Base-by-base conservation (phyloP, 805 yeast genomes). In the Lachancea waltii region DNA sequence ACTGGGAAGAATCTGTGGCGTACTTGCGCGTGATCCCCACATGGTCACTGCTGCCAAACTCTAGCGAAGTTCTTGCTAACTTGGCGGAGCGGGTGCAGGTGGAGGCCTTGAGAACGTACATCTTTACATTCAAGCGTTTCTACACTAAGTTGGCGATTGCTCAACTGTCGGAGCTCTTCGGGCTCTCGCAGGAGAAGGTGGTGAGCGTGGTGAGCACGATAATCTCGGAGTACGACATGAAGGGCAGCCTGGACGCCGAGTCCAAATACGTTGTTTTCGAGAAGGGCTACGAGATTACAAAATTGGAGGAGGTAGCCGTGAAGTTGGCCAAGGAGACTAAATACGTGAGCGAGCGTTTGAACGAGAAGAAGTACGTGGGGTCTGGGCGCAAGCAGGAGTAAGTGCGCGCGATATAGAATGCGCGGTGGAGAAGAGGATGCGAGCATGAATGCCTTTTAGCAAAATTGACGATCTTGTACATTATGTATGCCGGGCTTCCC, bases 101-200 rank as follows among this genome's bases (percentile, higher is more conserved):
- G 38, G 95, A 86, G 64, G 95, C 96, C 33, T 73, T 92, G 57
- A 79, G 95, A 65, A 85, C 97, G n/a, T 92, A 84, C 63, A 70
- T 92, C 47, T 84, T 86, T 71, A 80, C 84, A 47, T 87, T 81
- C 68, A 85, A 84, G 58, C 64, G 79, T 23, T 79, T 78, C 52
- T 87, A 81, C 67, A 68, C 80, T 44, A 81, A 83, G 47, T 72
- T 90, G 40, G 80, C 95, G 3, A 62, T 87, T 35, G 61, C 68
- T 13, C 77, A 77, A 49, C 69, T 92, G 53, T 67, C 86, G 16
- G 58, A 68, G 35, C 70, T 77, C 45, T 92, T 90, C 60, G 80
- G 78, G 50, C 66, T 90, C 35, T 60, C 73, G 11, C 69, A 65
- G 44, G 67, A 65, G 10, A 68, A 69, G 40, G 82, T 87, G 35